Evolutionary conservation across 768 basidiomycete genomes (phyloP).

Genomic region (Kwoniella sp.): DNA sequence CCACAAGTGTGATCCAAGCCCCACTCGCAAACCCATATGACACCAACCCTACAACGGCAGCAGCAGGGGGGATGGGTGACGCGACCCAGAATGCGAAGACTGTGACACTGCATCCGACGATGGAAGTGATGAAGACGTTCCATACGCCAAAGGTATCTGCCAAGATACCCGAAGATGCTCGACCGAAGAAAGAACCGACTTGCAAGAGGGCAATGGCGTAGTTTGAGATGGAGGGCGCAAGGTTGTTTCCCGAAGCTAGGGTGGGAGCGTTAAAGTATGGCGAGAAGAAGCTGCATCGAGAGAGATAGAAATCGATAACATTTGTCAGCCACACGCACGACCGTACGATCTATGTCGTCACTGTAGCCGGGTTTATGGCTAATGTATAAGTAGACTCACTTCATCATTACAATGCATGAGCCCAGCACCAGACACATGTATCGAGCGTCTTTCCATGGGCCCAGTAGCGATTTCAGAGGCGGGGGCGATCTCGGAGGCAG

Average conservation of each 20-base stretch:
- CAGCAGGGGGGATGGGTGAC: slow-evolving; percentile 29
- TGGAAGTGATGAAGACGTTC: slow-evolving; percentile 34
- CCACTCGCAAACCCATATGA: slow-evolving; percentile 48
- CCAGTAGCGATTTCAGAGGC: slow-evolving; percentile 32
- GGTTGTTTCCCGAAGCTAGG: slow-evolving; percentile 37
- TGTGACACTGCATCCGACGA: slow-evolving; percentile 27
- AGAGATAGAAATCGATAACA: not conserved
- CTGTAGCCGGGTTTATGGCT: too few relatives aligned
- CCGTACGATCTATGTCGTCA: too few relatives aligned
- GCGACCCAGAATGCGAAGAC: slow-evolving; percentile 49
- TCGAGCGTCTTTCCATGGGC: slow-evolving; percentile 44
- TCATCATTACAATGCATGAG: slow-evolving; percentile 42
- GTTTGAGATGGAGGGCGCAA: slow-evolving; percentile 25
- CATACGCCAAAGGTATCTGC: slow-evolving; percentile 48
- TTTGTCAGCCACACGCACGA: not conserved
- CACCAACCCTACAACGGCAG: slow-evolving; percentile 42
- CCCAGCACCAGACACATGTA: slow-evolving; percentile 47
- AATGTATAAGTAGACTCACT: slow-evolving; percentile 29
- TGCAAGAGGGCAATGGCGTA: slow-evolving; percentile 53
- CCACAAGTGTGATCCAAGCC: slow-evolving; percentile 47
- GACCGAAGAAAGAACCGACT: slow-evolving; percentile 48
- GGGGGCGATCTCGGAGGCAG: slow-evolving; percentile 40
- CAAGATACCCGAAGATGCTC: slow-evolving; percentile 41
- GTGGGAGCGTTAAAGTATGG: slow-evolving; percentile 50
- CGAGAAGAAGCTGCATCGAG: slow-evolving; percentile 40